These are phyloP conservation scores for Aspergillus fijiensis DNA, from an alignment of 2,329 filamentous ascomycete genomes.

Conservation along the genomic window DNA sequence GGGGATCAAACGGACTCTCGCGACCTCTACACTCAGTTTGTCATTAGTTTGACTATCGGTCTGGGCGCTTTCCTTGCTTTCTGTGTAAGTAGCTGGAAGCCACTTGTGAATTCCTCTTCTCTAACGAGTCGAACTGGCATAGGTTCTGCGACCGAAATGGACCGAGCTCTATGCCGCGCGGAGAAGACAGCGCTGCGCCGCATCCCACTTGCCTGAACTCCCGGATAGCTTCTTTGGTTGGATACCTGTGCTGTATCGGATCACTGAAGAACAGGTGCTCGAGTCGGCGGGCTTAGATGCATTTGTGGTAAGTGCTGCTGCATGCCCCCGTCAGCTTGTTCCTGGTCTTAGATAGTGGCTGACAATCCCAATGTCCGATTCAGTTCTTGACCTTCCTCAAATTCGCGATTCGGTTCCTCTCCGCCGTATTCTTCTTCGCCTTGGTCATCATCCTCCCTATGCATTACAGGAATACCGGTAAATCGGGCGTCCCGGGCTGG, in stretches of 20 bases:
- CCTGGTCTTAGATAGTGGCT: background rate
- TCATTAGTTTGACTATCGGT: constrained; percentile 45
- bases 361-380: background rate
- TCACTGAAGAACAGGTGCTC: constrained; percentile 86
- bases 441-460: constrained; percentile 79
- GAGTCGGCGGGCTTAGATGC: constrained; percentile 90
- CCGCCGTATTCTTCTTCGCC: constrained; percentile 77
- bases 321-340: background rate
- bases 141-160: constrained; percentile 90
- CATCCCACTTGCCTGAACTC: constrained; percentile 69
- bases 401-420: constrained; percentile 83
- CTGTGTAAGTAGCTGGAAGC: constrained; percentile 37
- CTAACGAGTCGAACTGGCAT: constrained; percentile 17
- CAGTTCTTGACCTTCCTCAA: constrained; percentile 92
- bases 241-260: constrained; percentile 80
- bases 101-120: background rate
- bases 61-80: constrained; percentile 47
- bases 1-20: constrained; percentile 34
- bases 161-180: constrained; percentile 84
- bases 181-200: constrained; percentile 70
- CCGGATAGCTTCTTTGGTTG: constrained; percentile 87
- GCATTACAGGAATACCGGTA: constrained; percentile 65
- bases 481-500: constrained; percentile 40
- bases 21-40: constrained; percentile 46
- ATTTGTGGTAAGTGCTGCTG: constrained; percentile 70